phyloP scores from a whole-genome alignment of 768 basidiomycete species.

The Lactarius hatsudake region DNA sequence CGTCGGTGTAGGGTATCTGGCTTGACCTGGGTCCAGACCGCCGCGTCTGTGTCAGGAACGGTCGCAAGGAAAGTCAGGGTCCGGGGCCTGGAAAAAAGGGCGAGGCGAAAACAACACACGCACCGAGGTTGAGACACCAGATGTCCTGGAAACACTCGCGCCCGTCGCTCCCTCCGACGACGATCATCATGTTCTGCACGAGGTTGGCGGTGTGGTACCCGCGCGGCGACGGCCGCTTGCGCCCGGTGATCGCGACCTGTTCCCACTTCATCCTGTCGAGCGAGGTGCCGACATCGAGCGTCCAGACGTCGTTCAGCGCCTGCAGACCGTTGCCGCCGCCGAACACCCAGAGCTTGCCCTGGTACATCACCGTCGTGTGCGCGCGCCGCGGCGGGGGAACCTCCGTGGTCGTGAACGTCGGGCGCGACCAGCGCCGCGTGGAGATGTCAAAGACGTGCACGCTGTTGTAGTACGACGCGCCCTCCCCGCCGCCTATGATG shows the following conservation, averaged over 20 bases:
- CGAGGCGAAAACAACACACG: constrained; percentile 41
- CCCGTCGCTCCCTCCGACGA: constrained; percentile 91
- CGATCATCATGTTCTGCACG: constrained; percentile 79
- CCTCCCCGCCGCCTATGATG: constrained; percentile 86
- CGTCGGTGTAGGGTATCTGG: constrained; percentile 50
- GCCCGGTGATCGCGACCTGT: constrained; percentile 53
- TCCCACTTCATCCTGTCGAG: constrained; percentile 54
- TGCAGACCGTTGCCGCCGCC: constrained; percentile 91
- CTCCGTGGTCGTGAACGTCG: constrained; percentile 33
- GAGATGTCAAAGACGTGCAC: constrained; percentile 82
- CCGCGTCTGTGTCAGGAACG: constrained; percentile 32
- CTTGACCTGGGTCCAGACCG: constrained; percentile 42
- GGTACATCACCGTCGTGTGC: constrained; percentile 78
- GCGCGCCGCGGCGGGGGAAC: constrained; percentile 65
- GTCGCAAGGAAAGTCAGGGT: background rate
- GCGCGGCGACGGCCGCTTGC: constrained; percentile 53
- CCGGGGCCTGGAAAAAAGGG: background rate
- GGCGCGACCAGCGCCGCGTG: constrained; percentile 62
- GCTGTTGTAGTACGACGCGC: constrained; percentile 75
- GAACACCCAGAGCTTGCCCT: constrained; percentile 76
- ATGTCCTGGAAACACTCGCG: constrained; percentile 85
- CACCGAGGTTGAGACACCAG: constrained; percentile 84
- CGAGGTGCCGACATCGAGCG: constrained; percentile 59
- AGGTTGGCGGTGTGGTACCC: constrained; percentile 93
- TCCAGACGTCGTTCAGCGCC: constrained; percentile 91